These are phyloP conservation scores for Penicillium sp. DNA, from an alignment of 2,329 filamentous ascomycete species.

Conservation along the genomic window DNA sequence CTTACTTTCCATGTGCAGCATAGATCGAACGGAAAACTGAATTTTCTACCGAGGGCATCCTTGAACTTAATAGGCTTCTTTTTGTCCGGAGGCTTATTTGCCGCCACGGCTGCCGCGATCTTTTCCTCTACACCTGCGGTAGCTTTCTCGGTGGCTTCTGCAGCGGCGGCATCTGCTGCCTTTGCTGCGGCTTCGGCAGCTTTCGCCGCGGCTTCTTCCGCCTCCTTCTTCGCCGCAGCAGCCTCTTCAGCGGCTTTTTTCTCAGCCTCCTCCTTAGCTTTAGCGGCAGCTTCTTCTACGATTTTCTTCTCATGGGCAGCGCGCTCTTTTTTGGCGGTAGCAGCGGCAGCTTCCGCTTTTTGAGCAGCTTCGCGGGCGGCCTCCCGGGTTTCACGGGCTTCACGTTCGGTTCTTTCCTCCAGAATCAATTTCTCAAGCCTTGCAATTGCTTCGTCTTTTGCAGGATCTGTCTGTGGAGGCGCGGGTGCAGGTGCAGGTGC, in stretches of 20 bases:
- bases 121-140: slow-evolving; percentile 10
- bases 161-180: slow-evolving; percentile 44
- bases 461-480: slow-evolving; percentile 54
- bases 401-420: slow-evolving; percentile 49
- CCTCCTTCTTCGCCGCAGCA: slow-evolving; percentile 51
- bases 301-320: slow-evolving; percentile 49
- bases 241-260: slow-evolving; percentile 53
- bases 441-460: slow-evolving; percentile 61
- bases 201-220: slow-evolving; percentile 47
- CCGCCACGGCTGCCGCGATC: slow-evolving; percentile 38
- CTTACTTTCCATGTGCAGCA: slow-evolving; percentile 83
- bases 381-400: slow-evolving; percentile 44
- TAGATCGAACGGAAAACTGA: slow-evolving; percentile 85
- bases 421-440: slow-evolving; percentile 64
- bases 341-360: slow-evolving; percentile 57
- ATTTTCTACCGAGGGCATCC: slow-evolving; percentile 88
- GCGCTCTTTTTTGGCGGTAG: slow-evolving; percentile 40
- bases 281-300: slow-evolving; percentile 49
- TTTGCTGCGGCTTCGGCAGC: slow-evolving; percentile 46
- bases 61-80: slow-evolving; percentile 86
- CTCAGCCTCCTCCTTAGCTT: slow-evolving; percentile 55
- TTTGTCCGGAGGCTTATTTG: slow-evolving; percentile 53
- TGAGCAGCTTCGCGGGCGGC: slow-evolving; percentile 48
- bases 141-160: slow-evolving; percentile 35
- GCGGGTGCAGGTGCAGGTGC: slow-evolving; percentile 22